Evolutionary conservation across 2,329 filamentous ascomycete species (phyloP).

Genomic region (Arthrinium phaeospermum): DNA sequence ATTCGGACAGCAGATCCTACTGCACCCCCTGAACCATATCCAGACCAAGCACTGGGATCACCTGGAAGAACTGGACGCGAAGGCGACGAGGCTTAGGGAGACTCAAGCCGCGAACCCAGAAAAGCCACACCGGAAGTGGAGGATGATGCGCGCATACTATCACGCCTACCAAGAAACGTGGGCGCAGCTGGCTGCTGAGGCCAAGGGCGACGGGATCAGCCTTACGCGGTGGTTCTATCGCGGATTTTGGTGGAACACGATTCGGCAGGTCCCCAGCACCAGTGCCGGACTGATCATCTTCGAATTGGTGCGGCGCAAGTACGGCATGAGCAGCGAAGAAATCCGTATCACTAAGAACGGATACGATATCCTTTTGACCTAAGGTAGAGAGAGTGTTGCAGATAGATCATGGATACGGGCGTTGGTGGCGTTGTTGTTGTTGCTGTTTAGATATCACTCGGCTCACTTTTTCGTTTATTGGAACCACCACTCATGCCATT

Average conservation of each 20-base stretch:
- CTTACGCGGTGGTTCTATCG: constrained; percentile 70
- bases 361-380: constrained; percentile 70
- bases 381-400: constrained; percentile 25
- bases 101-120: constrained; percentile 38
- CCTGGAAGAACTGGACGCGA: constrained; percentile 72
- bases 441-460: background rate
- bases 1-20: constrained; percentile 69
- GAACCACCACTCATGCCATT: background rate
- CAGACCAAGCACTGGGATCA: constrained; percentile 77
- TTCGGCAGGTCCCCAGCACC: constrained; percentile 77
- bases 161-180: constrained; percentile 74
- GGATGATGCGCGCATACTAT: constrained; percentile 70
- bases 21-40: constrained; percentile 74
- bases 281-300: constrained; percentile 80
- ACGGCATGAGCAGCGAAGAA: constrained; percentile 66
- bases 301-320: constrained; percentile 76
- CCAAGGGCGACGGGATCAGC: constrained; percentile 59
- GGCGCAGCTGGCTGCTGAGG: constrained; percentile 63
- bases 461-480: background rate
- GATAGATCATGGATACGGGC: background rate
- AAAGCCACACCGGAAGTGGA: constrained; percentile 46
- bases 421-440: constrained; percentile 14
- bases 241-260: constrained; percentile 74
- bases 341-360: constrained; percentile 71
- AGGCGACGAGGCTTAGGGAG: constrained; percentile 53